A percentile compares a stretch with the other conserved stretches of the same genome.
Evolutionary conservation across 768 basidiomycete species (phyloP).

Genomic region (Suillus decipiens): DNA sequence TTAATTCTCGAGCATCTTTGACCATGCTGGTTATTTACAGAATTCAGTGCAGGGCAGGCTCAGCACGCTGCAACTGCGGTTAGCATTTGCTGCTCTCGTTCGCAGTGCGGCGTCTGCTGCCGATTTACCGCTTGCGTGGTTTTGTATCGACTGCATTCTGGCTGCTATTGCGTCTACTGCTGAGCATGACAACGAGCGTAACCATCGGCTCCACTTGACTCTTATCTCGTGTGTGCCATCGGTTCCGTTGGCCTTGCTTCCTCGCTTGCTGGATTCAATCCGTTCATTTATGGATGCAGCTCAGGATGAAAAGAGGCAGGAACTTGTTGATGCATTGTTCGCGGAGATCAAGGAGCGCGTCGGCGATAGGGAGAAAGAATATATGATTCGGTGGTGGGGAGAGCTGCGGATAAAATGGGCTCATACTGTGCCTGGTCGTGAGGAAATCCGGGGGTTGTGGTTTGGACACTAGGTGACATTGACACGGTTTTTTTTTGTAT

Average conservation of each 20-base stretch:
- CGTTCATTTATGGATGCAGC: constrained; percentile 32
- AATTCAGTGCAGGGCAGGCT: constrained; percentile 65
- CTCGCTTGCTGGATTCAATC: constrained; percentile 54
- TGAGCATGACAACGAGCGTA: constrained; percentile 23
- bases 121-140: constrained; percentile 58
- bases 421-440: constrained; percentile 2
- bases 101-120: constrained; percentile 52
- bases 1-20: constrained; percentile 5
- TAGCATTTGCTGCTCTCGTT: constrained; percentile 76
- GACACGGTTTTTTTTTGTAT: too few species aligned
- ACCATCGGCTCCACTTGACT: constrained; percentile 61
- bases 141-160: constrained; percentile 62
- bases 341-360: constrained; percentile 62
- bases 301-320: constrained; percentile 36
- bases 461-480: neutral
- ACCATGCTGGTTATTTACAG: constrained; percentile 34
- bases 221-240: constrained; percentile 67
- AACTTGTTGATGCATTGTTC: constrained; percentile 60
- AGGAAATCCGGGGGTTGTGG: neutral
- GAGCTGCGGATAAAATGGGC: constrained; percentile 37
- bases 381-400: constrained; percentile 75
- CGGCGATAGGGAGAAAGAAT: constrained; percentile 70
- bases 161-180: constrained; percentile 30
- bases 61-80: constrained; percentile 62
- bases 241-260: constrained; percentile 58